A percentile compares a stretch with the other conserved stretches of the same genome.
phyloP scores from a whole-genome alignment of 2,329 filamentous ascomycete genomes.

The Scortechinia acanthostroma region DNA sequence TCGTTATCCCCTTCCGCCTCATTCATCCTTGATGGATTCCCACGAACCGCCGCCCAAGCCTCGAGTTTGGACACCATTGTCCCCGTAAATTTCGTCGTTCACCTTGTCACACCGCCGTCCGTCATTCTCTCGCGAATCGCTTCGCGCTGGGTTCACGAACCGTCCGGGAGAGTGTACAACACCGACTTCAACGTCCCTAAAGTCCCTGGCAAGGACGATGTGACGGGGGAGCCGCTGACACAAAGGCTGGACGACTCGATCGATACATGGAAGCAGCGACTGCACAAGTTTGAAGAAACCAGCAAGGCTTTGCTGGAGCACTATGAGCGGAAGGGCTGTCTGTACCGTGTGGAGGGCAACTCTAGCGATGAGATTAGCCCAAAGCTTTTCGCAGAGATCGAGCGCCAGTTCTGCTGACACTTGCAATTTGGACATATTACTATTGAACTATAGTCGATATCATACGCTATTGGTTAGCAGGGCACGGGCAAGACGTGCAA shows the following conservation, averaged over 20 bases:
- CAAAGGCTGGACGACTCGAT: constrained; percentile 56
- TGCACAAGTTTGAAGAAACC: constrained; percentile 55
- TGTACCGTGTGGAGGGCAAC: constrained; percentile 55
- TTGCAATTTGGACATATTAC: no score
- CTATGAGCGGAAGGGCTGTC: constrained; percentile 46
- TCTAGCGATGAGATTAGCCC: constrained; percentile 60
- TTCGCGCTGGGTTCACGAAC: constrained; percentile 56
- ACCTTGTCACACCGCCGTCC: constrained; percentile 50
- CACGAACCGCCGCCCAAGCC: constrained; percentile 52
- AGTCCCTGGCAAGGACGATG: constrained; percentile 49
- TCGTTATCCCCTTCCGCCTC: constrained; percentile 45
- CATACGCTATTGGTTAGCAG: no score
- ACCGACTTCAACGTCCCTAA: constrained; percentile 59
- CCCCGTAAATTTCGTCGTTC: constrained; percentile 58
- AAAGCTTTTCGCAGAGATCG: constrained; percentile 50
- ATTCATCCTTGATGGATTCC: constrained; percentile 62
- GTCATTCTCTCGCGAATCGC: constrained; percentile 59
- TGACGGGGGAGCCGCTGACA: constrained; percentile 53
- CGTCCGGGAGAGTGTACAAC: constrained; percentile 59
- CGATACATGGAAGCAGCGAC: constrained; percentile 54
- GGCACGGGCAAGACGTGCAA: no score
- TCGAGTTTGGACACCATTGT: constrained; percentile 45
- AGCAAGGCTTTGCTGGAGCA: constrained; percentile 49
- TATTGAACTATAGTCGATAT: no score
- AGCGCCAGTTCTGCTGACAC: constrained; percentile 41